Evolutionary conservation across 768 basidiomycete species (phyloP), one percentile per base, ranked within the genome.

Genomic region (Cytidiella melzeri): DNA sequence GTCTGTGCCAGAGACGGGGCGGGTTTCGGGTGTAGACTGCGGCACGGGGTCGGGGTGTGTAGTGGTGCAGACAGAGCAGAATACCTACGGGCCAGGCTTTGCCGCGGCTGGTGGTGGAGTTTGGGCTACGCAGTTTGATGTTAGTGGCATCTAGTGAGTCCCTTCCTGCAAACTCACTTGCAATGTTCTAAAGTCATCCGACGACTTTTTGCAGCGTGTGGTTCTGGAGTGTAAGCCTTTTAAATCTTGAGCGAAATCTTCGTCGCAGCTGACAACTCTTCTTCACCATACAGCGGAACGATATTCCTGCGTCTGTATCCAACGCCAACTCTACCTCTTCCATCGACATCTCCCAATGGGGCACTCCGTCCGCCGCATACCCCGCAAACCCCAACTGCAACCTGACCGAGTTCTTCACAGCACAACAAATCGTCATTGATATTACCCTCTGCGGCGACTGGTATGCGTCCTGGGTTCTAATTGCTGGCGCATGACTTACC

Each of bases 91-190:
- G 4, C 56, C 55, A n/a, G 67, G 62, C 4, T 79, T 79, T 52
- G 70, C 70, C 5, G 47, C 61, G 3, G 72, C 68, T 2, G 79
- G 80, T n/a, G 81, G 81, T 5, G 81, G 81, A 4, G 79, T 83
- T 1, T 91, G 71, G 64, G 84, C 84, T 2, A 73, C 82, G 3
- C 84, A 86, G 56, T 81, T 86, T 53, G 85, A 85, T 43, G 68
- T 71, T 5, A 61, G 73, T 1, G 83, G 77, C 18, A 69, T 79
- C 34, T 75, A 62, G 71, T 74, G 54, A 61, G 74, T 50, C 2
- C 37, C 30, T 7, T 7, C 23, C 18, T 37, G 42, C 30, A 34
- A 34, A 34, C 9, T 34, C 7, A 34, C 7, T 34, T 36, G 20
- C 41, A 10, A 27, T 26, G 24, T 37, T 12, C 30, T 15, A 41